Evolutionary conservation across 345 rosid genomes (phyloP).

Genomic region (Dipteronia sinensis): DNA sequence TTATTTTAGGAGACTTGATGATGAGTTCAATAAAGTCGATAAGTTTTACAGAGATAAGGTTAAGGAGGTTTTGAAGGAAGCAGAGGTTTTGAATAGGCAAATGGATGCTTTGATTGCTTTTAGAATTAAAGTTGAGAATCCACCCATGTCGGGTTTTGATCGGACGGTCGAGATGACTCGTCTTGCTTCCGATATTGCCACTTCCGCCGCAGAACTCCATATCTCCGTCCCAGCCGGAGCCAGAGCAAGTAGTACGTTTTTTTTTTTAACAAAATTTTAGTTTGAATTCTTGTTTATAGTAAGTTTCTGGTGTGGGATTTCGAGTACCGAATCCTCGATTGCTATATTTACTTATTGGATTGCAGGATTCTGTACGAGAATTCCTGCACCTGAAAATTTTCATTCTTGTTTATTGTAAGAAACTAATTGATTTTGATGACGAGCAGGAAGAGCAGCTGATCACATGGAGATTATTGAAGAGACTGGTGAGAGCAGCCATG

Average conservation of each 20-base stretch:
- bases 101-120: conserved; percentile 84
- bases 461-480: conserved; percentile 62
- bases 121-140: conserved; percentile 72
- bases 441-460: conserved; percentile 42
- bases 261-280: too few species aligned
- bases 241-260: conserved; percentile 44
- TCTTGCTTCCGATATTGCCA: conserved; percentile 59
- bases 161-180: conserved; percentile 55
- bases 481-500: conserved; percentile 47
- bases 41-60: conserved; percentile 52
- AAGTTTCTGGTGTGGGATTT: too few species aligned
- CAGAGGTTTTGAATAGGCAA: conserved; percentile 48
- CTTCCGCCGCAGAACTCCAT: conserved; percentile 50
- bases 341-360: too few species aligned
- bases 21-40: conserved; percentile 64
- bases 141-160: conserved; percentile 39
- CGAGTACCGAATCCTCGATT: too few species aligned
- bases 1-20: conserved; percentile 65
- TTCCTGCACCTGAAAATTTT: too few species aligned
- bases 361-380: too few species aligned
- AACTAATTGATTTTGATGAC: neutral
- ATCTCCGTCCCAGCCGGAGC: conserved; percentile 57
- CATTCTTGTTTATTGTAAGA: neutral
- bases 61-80: conserved; percentile 62
- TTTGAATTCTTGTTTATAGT: too few species aligned